Percentiles rank a stretch among this genome's conserved stretches.
phyloP scores from a whole-genome alignment of 192 early-diverging fungal species.

The Gaertneriomyces sp. region DNA sequence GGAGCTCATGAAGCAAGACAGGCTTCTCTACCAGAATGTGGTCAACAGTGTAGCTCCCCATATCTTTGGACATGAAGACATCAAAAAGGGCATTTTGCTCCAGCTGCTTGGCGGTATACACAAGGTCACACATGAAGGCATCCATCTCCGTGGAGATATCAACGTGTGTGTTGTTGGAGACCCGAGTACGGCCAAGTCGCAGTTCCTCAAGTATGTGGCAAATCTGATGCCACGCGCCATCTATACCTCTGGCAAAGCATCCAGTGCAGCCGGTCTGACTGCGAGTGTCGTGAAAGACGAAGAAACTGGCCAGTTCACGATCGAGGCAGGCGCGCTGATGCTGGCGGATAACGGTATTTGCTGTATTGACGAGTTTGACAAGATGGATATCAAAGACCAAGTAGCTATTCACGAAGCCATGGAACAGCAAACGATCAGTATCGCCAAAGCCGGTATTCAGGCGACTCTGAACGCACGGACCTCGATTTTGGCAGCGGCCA shows the following conservation, averaged over 20 bases:
- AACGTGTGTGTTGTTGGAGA: constrained; percentile 98
- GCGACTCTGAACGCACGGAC: constrained; percentile 92
- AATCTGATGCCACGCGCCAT: constrained; percentile 88
- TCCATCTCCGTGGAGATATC: constrained; percentile 93
- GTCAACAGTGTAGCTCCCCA: constrained; percentile 82
- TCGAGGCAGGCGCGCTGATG: constrained; percentile 97
- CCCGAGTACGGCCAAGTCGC: constrained; percentile 90
- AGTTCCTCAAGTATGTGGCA: constrained; percentile 92
- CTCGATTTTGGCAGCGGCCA: constrained; percentile 93
- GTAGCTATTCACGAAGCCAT: constrained; percentile 99
- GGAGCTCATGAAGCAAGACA: constrained; percentile 60
- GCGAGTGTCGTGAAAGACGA: constrained; percentile 93
- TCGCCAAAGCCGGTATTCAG: constrained; percentile 96
- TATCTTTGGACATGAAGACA: constrained; percentile 90
- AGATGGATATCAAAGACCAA: constrained; percentile 95
- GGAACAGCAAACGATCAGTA: constrained; percentile 98
- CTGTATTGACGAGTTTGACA: constrained; percentile 98
- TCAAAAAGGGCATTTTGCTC: constrained; percentile 92
- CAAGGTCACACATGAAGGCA: constrained; percentile 87
- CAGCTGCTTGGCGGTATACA: constrained; percentile 96
- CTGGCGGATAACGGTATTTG: constrained; percentile 98
- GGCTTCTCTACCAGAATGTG: constrained; percentile 70
- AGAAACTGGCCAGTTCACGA: constrained; percentile 95
- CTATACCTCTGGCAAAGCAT: constrained; percentile 95
- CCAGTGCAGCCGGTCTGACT: constrained; percentile 92